phyloP scores from a whole-genome alignment of 768 basidiomycete species.

The Agrocybe chaxingu region DNA sequence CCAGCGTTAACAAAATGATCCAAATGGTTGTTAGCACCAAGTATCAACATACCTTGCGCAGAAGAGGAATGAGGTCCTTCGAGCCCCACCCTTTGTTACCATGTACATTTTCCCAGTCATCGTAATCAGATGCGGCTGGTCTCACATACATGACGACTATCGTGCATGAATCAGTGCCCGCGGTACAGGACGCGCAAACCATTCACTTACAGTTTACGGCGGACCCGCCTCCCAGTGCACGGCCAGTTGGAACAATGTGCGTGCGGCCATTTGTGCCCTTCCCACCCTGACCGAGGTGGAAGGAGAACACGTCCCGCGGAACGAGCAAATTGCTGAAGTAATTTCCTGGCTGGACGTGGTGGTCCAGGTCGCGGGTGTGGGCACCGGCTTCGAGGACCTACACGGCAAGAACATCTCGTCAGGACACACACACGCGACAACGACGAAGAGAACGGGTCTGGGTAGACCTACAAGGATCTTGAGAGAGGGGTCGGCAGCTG shows the following conservation, averaged over 20 bases:
- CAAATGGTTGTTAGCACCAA: background rate
- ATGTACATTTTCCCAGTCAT: slow-evolving; percentile 53
- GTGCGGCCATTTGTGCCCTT: slow-evolving; percentile 42
- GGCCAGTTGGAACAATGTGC: slow-evolving; percentile 39
- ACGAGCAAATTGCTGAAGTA: slow-evolving; percentile 40
- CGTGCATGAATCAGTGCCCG: background rate
- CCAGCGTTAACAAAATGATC: background rate
- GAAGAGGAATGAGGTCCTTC: slow-evolving; percentile 50
- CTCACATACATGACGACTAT: slow-evolving; percentile 55
- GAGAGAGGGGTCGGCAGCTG: slow-evolving; percentile 47
- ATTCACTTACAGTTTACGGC: slow-evolving; percentile 50
- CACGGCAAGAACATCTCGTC: background rate
- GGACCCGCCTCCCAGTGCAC: slow-evolving; percentile 61
- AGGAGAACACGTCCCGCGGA: slow-evolving; percentile 38
- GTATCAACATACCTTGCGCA: slow-evolving; percentile 44
- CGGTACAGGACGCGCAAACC: background rate
- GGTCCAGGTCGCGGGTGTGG: slow-evolving; percentile 40
- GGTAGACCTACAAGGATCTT: slow-evolving; percentile 45
- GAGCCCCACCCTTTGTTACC: slow-evolving; percentile 63
- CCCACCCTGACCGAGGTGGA: slow-evolving; percentile 38
- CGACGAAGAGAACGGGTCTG: background rate
- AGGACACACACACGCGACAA: background rate
- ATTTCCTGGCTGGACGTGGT: slow-evolving; percentile 53
- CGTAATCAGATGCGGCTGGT: slow-evolving; percentile 59
- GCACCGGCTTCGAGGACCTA: slow-evolving; percentile 58